These are phyloP conservation scores for Blastobotrys chiropterorum DNA, from an alignment of 805 yeast genomes.

Conservation along the genomic window DNA sequence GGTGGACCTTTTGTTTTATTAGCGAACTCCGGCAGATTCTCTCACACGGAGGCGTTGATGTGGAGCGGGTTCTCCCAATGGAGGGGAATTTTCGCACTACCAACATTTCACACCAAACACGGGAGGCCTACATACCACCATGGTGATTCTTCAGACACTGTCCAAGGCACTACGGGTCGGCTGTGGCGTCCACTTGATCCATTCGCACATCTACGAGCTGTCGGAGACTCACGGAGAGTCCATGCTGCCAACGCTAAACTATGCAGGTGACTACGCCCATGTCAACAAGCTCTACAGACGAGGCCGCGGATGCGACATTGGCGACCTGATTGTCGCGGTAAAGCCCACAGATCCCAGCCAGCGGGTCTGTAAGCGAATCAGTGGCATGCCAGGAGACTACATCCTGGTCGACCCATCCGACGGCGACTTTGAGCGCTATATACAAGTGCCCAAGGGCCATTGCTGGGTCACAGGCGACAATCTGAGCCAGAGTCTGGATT, in stretches of 20 bases:
- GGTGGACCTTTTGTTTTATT: too few relatives aligned
- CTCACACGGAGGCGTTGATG: too few relatives aligned
- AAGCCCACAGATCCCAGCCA: constrained; percentile 87
- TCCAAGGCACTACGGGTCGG: constrained; percentile 31
- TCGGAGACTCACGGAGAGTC: constrained; percentile 87
- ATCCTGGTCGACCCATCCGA: constrained; percentile 66
- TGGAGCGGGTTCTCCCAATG: too few relatives aligned
- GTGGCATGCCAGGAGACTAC: constrained; percentile 94
- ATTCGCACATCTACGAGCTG: constrained; percentile 62
- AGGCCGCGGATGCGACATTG: constrained; percentile 65
- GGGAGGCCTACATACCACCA: not conserved
- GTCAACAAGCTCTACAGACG: constrained; percentile 53
- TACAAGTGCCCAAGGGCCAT: constrained; percentile 87
- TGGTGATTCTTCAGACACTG: constrained; percentile 13
- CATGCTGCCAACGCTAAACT: constrained; percentile 85
- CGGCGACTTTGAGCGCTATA: constrained; percentile 45
- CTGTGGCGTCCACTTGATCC: constrained; percentile 52
- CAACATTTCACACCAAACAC: too few relatives aligned
- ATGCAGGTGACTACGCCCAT: constrained; percentile 68
- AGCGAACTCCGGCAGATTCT: too few relatives aligned
- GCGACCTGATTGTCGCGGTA: constrained; percentile 81
- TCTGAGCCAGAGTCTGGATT: constrained; percentile 77
- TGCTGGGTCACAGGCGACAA: constrained; percentile 98
- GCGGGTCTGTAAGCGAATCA: constrained; percentile 84
- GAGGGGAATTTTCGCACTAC: too few relatives aligned